Evolutionary conservation across 257 asterid genomes (phyloP).

Genomic region (Solanum ossicruentum): DNA sequence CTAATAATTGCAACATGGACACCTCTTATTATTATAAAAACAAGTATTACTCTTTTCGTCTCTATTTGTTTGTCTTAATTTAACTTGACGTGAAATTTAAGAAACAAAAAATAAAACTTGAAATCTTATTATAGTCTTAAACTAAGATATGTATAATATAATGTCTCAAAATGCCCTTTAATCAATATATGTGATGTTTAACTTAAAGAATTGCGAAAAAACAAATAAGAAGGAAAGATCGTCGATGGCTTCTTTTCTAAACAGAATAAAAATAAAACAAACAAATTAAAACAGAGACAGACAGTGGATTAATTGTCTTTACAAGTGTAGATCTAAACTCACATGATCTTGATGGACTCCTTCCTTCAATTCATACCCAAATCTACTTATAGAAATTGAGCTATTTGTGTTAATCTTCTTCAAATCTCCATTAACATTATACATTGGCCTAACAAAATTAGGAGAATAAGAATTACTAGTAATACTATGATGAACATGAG

Average conservation of each 20-base stretch:
- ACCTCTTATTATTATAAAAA: background rate
- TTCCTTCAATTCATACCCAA: conserved; percentile 33
- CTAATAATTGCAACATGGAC: background rate
- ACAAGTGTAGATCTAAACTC: conserved; percentile 88
- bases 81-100: background rate
- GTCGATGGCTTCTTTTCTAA: background rate
- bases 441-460: conserved; percentile 10
- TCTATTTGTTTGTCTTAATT: background rate
- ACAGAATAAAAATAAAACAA: background rate
- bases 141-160: background rate
- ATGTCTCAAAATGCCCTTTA: background rate
- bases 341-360: conserved; percentile 61
- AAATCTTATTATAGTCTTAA: background rate
- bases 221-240: background rate
- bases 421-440: conserved; percentile 4
- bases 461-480: background rate
- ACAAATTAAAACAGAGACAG: background rate
- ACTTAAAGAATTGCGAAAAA: background rate
- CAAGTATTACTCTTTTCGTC: background rate
- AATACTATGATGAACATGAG: background rate
- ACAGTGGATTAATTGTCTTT: background rate
- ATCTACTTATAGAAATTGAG: conserved; percentile 20
- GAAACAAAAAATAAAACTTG: background rate
- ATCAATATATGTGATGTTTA: background rate
- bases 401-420: conserved; percentile 6